Conservation (phyloP, 306 rosid genomes). For the Vigna mungo region DNA sequence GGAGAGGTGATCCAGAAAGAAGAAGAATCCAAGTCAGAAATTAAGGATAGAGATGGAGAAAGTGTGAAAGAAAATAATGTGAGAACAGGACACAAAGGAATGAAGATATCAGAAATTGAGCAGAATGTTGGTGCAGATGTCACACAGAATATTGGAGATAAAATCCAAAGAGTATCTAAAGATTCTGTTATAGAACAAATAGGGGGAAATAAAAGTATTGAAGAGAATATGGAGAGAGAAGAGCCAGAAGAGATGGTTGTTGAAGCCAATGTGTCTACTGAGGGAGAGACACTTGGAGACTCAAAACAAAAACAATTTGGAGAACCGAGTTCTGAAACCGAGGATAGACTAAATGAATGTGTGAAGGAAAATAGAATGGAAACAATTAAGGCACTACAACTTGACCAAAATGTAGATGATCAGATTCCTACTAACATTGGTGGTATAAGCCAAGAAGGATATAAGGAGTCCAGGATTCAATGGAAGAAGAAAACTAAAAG, state of each 20-base stretch:
- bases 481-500: slow-evolving; percentile 31
- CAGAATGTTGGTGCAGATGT: not conserved
- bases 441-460: slow-evolving; percentile 18
- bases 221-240: slow-evolving; percentile 1
- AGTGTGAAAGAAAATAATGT: slow-evolving; percentile 1
- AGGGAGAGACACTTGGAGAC: slow-evolving; percentile 1
- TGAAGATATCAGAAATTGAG: slow-evolving; percentile 8
- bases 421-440: not conserved
- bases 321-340: slow-evolving; percentile 31
- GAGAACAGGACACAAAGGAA: not conserved
- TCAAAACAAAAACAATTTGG: slow-evolving; percentile 15
- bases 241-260: not conserved
- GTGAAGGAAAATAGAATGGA: slow-evolving; percentile 31
- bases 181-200: slow-evolving; percentile 30
- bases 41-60: not conserved
- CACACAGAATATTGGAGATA: slow-evolving; percentile 8
- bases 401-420: slow-evolving; percentile 16
- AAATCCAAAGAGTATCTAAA: slow-evolving; percentile 19
- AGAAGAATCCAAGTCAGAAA: slow-evolving; percentile 23
- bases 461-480: slow-evolving; percentile 5
- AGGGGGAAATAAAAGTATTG: not conserved
- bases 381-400: slow-evolving; percentile 18
- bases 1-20: not conserved
- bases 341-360: slow-evolving; percentile 26
- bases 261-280: not conserved